Evolutionary conservation across 441 rosid species (phyloP).

Genomic region (Populus hybrid): DNA sequence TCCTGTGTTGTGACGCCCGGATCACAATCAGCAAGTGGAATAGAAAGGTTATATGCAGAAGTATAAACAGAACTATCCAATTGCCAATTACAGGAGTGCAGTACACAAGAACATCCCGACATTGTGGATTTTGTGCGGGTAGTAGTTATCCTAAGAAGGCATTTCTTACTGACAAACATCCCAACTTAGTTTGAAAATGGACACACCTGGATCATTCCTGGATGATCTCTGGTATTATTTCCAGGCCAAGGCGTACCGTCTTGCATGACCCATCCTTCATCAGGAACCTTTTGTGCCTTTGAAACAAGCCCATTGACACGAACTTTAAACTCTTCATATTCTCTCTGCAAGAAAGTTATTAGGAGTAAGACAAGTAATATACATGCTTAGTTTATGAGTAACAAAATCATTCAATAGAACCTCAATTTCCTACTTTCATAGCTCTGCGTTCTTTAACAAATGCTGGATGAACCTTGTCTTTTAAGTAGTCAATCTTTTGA

Average conservation of each 20-base stretch:
- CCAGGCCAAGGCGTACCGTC: constrained; percentile 45
- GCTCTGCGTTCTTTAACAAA: constrained; percentile 40
- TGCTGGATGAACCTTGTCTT: constrained; percentile 37
- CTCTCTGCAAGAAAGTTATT: constrained; percentile 22
- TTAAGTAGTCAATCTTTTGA: constrained; percentile 33
- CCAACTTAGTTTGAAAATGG: neutral
- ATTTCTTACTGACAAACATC: neutral
- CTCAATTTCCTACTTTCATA: constrained; percentile 28
- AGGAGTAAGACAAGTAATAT: constrained; percentile 1
- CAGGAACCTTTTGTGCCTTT: constrained; percentile 40
- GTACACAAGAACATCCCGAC: neutral
- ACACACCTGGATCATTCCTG: constrained; percentile 41
- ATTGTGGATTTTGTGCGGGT: neutral
- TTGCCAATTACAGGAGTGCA: neutral
- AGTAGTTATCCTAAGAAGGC: neutral
- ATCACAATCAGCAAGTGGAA: neutral
- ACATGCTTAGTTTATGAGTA: neutral
- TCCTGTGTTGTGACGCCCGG: neutral
- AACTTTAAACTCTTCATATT: constrained; percentile 37
- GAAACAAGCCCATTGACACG: constrained; percentile 31
- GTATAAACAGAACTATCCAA: neutral
- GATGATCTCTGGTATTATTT: constrained; percentile 40
- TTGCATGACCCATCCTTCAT: constrained; percentile 41
- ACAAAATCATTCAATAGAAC: neutral
- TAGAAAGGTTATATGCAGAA: neutral